Base-by-base conservation (phyloP, 441 rosid genomes). In the Pelargonium fulgidum region DNA sequence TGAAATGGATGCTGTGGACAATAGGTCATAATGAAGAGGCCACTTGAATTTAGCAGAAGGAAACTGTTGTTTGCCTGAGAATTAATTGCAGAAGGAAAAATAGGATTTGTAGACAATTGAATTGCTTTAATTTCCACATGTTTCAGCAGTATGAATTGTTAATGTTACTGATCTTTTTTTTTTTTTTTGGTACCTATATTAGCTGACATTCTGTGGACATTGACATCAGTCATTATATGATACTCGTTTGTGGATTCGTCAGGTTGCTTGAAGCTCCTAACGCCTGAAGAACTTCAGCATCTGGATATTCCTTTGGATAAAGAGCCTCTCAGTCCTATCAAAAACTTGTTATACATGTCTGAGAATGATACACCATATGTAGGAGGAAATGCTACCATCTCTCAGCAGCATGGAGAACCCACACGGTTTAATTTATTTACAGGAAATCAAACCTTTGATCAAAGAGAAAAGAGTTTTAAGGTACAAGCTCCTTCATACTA, bases 201-300 rank as follows among this genome's bases (percentile, higher is more conserved):
- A 52, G 62, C 52, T 19, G 19, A 24, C 26, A 16, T 36, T 22
- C 42, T 24, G 13, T 24, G 58, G 26, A 54, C 24, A 17, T 69
- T 59, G 8, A 48, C 10, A 63, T 68, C 44, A 29, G 33, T 59
- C 26, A 2, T 47, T 68, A 16, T 48, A 16, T 67, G 68, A 20
- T 69, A 20, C 26, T 7, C 17, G 14, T 48, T 73, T 78, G 62
- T 78, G 62, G 64, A 56, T 70, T 59, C 7, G 62, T 64, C 81
- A 94, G 99, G 86, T 81, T 90, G 98, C 79, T 86, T 94, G 87
- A 85, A 94, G 84, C 85, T 94, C 29, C 80, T 84, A 24, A 85
- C 91, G 14, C 80, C 81, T 36, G 91, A 89, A 75, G 91, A 90
- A 74, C 92, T 94, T 74, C 83, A 85, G 70, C 80, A 73, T 73